These are phyloP conservation scores for Penicillium tannophilum DNA, from an alignment of 495 filamentous ascomycete species.

Conservation along the genomic window DNA sequence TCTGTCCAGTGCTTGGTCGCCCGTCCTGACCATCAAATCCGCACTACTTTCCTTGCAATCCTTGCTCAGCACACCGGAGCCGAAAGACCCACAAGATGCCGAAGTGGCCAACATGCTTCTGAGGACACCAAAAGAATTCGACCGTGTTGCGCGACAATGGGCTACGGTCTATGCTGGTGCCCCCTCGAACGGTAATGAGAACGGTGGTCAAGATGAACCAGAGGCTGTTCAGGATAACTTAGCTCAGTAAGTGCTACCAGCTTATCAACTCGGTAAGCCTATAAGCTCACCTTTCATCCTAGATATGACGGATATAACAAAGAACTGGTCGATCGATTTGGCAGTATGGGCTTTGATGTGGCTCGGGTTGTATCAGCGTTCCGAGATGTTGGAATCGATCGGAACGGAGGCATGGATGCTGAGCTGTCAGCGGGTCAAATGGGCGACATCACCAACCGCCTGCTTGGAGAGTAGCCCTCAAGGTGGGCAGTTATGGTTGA, in stretches of 20 bases:
- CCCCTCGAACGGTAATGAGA: slow-evolving; percentile 54
- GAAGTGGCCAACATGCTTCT: slow-evolving; percentile 94
- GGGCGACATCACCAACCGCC: slow-evolving; percentile 83
- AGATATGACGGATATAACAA: slow-evolving; percentile 92
- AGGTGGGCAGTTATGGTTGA: not conserved
- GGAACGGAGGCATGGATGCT: slow-evolving; percentile 74
- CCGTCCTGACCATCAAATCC: slow-evolving; percentile 94
- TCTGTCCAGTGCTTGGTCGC: slow-evolving; percentile 85
- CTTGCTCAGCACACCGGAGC: slow-evolving; percentile 89
- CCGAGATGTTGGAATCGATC: slow-evolving; percentile 77
- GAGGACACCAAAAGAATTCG: slow-evolving; percentile 73
- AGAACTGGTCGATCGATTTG: slow-evolving; percentile 83
- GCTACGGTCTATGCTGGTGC: slow-evolving; percentile 82
- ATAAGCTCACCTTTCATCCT: slow-evolving; percentile 9
- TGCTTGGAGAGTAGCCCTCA: slow-evolving; percentile 71
- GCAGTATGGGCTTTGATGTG: slow-evolving; percentile 93
- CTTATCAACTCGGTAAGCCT: not conserved
- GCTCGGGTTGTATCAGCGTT: slow-evolving; percentile 85
- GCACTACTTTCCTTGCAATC: slow-evolving; percentile 91
- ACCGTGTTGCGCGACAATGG: slow-evolving; percentile 86
- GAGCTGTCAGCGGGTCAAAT: slow-evolving; percentile 83
- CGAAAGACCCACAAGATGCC: slow-evolving; percentile 95
- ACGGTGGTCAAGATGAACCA: slow-evolving; percentile 51
- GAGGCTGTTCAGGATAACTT: slow-evolving; percentile 46
- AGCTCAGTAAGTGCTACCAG: slow-evolving; percentile 38